Percentiles rank a stretch among this genome's conserved stretches.
Conservation (phyloP, 2,329 filamentous ascomycete species). For the Pleurostoma richardsiae region DNA sequence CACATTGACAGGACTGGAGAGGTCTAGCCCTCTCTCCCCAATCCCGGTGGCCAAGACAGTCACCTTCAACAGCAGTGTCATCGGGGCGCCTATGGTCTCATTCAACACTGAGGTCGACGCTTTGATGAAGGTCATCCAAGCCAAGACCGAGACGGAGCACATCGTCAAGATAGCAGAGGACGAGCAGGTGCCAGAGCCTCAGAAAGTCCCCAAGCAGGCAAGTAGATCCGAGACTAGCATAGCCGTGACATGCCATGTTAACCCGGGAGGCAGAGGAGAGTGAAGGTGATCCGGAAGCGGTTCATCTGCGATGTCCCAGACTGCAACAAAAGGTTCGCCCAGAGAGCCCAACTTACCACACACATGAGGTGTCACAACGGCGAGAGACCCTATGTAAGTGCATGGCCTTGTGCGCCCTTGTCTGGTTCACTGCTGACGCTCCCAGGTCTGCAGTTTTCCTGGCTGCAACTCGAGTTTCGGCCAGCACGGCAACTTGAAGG, state of each 20-base stretch:
- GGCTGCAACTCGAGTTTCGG: slow-evolving; percentile 78
- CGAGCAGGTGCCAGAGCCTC: background rate
- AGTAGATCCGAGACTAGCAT: background rate
- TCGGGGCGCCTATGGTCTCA: slow-evolving; percentile 45
- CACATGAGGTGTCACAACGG: slow-evolving; percentile 87
- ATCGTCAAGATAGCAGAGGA: slow-evolving; percentile 5
- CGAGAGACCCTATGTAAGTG: slow-evolving; percentile 79
- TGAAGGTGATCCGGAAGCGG: slow-evolving; percentile 46
- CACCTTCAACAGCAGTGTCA: slow-evolving; percentile 38
- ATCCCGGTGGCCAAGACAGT: slow-evolving; percentile 27
- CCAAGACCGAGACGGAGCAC: slow-evolving; percentile 44
- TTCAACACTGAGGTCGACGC: slow-evolving; percentile 83
- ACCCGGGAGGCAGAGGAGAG: slow-evolving; percentile 8
- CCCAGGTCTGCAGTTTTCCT: slow-evolving; percentile 61
- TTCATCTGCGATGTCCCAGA: slow-evolving; percentile 69
- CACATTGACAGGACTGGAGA: too few relatives aligned
- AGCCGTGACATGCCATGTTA: background rate
- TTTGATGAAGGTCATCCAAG: slow-evolving; percentile 84
- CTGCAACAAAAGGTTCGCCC: slow-evolving; percentile 79
- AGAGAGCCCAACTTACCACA: slow-evolving; percentile 90
- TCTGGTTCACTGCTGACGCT: background rate
- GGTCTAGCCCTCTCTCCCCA: background rate
- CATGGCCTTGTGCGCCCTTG: slow-evolving; percentile 3
- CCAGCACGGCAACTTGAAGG: slow-evolving; percentile 86
- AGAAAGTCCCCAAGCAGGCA: background rate